A percentile compares a stretch with the other conserved stretches of the same genome.
These are phyloP conservation scores for Boletus tomentosulus DNA, from an alignment of 768 basidiomycete genomes.

Conservation along the genomic window DNA sequence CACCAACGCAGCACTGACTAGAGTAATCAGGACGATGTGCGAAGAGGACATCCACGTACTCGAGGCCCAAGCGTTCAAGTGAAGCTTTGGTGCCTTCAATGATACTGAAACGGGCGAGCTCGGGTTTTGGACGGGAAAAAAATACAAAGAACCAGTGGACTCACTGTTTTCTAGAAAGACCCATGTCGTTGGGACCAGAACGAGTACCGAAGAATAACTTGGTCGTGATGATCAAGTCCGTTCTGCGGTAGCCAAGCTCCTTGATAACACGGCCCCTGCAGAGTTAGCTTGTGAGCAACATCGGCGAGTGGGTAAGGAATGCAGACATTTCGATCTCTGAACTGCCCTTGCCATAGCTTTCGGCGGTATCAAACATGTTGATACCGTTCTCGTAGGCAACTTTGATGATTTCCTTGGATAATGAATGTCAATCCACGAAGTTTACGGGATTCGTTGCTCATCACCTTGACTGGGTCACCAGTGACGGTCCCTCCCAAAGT, in stretches of 20 bases:
- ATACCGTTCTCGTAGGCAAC: conserved; percentile 49
- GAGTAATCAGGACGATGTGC: conserved; percentile 47
- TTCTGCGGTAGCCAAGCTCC: conserved; percentile 47
- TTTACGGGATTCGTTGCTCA: background rate
- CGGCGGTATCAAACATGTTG: conserved; percentile 49
- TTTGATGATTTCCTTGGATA: conserved; percentile 47
- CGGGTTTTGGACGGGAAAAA: background rate
- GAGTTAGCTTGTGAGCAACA: background rate
- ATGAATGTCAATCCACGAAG: background rate
- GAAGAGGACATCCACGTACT: conserved; percentile 49
- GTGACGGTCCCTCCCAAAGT: conserved; percentile 45
- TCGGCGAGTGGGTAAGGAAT: background rate
- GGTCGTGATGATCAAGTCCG: conserved; percentile 51
- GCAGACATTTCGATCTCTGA: conserved; percentile 51
- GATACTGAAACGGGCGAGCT: conserved; percentile 30
- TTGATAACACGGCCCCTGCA: conserved; percentile 49
- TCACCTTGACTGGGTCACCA: conserved; percentile 51
- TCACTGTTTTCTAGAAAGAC: conserved; percentile 33
- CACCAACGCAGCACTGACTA: conserved; percentile 16
- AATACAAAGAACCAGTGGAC: background rate
- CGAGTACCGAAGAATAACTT: conserved; percentile 57
- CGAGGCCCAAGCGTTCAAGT: conserved; percentile 47
- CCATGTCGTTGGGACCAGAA: conserved; percentile 40
- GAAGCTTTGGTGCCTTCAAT: conserved; percentile 52
- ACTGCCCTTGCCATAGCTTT: conserved; percentile 42